These are phyloP conservation scores for Salix caprea DNA, from an alignment of 345 rosid species.

Conservation along the genomic window DNA sequence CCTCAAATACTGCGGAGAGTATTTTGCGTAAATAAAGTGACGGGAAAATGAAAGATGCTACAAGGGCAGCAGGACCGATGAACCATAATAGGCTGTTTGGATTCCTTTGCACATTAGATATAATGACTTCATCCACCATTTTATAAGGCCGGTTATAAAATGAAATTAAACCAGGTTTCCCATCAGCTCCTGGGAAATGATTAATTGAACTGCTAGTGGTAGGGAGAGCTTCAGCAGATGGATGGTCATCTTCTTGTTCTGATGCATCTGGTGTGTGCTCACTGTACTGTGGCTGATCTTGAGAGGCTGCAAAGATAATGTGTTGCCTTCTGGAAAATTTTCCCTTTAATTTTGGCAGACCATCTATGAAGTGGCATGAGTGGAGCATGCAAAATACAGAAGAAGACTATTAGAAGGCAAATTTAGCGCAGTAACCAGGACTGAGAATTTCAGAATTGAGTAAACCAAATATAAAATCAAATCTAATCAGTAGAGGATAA, in stretches of 20 bases:
- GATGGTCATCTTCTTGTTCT: constrained; percentile 32
- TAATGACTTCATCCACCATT: constrained; percentile 30
- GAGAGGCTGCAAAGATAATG: constrained; percentile 34
- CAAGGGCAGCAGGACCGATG: constrained; percentile 83
- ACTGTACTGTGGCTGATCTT: constrained; percentile 38
- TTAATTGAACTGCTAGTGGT: constrained; percentile 30
- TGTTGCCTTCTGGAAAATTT: constrained; percentile 29
- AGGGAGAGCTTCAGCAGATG: constrained; percentile 36
- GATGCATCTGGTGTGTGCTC: constrained; percentile 29
- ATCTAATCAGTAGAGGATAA: constrained; percentile 1
- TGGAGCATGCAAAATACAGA: constrained; percentile 31
- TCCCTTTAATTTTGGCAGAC: constrained; percentile 29
- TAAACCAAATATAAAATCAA: neutral
- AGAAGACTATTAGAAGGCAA: constrained; percentile 14
- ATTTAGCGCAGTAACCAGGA: neutral
- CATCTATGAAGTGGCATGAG: constrained; percentile 19
- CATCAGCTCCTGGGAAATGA: constrained; percentile 44
- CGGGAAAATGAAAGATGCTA: constrained; percentile 84
- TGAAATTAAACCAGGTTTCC: constrained; percentile 77
- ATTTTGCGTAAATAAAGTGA: constrained; percentile 72
- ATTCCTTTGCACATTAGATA: constrained; percentile 33
- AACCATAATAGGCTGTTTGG: constrained; percentile 65
- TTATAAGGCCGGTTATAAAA: constrained; percentile 58
- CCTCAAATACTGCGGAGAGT: constrained; percentile 81
- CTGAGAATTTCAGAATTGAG: neutral